Base-by-base conservation (phyloP, 2,329 filamentous ascomycete species). In the Dactylellina drechsleri region DNA sequence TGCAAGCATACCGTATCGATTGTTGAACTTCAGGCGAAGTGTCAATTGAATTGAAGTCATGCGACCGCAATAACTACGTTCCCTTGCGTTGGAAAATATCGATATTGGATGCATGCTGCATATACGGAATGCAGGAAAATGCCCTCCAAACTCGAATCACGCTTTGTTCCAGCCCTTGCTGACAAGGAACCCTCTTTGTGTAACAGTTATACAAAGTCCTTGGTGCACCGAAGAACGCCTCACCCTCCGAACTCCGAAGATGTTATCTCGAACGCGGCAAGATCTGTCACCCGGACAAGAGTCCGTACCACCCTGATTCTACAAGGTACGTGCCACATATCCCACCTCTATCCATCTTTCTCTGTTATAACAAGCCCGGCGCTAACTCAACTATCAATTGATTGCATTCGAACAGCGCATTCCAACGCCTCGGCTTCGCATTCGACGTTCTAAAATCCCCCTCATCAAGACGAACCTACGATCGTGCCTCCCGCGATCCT, bases 361-460 rank as follows among this genome's bases (percentile, higher is more conserved):
- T 8, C 31, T 10, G 6, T 36, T 36, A 36, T 36, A 36, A 1
- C 31, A 36, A 36, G 6, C 31, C 6, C 3, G 43, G 13, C 13
- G 43, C 13, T 47, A 47, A n/a, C 13, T 47, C 5, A 18, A 47
- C n/a, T 2, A 2, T 43, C n/a, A 43, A 43, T 43, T 12, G n/a
- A 6, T 43, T 12, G 10, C 2, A 18, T 47, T 47, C 2, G 16
- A 4, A 26, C 58, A 82, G 81, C 53, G 82, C 82, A 18, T 83
- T 83, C 65, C 82, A 83, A 73, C 79, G 81, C 18, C 80, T 83
- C 15, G 82, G 80, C 13, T 83, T 83, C 67, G 81, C 82, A 15
- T 83, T 82, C 70, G 82, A 83, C 57, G 82, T 83, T 47, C 79
- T 83, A 12, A 82, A 82, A 78, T 81, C 81, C 4, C 81, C 82